Base-by-base conservation (phyloP, 176 grass and related monocot genomes). In the Ensete glaucum region DNA sequence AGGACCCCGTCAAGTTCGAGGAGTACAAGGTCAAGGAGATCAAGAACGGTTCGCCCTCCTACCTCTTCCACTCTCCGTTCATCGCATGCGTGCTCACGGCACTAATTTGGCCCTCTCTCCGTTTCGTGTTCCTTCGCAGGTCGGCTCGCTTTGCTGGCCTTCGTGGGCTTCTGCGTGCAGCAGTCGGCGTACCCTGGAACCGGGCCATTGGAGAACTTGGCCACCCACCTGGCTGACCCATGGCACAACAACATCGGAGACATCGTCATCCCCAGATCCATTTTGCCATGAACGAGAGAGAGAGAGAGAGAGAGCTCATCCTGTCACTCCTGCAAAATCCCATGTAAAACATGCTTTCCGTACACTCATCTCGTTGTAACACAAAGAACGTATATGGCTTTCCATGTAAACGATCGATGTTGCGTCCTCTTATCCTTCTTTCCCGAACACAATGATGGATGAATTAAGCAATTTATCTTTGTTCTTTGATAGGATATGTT, bases 191-290 rank as follows among this genome's bases (percentile, higher is more conserved):
- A 89, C 81, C 96, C 96, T 0, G 96, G 91, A 67, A 99, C 96
- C 6, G 96, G 96, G 0, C 96, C 96, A 0, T 74, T 99, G 73
- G 96, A 99, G 96, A 99, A 99, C 81, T 81, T 99, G 53, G 96
- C 91, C 2, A 71, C 69, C 22, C 96, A 99, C 73, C 88, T 99
- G 52, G 82, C 96, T 0, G 96, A 99, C 78, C 96, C 96, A n/a
- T 99, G 96, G 96, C 96, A 99, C 86, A 91, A 89, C 85, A 99
- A 89, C 91, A 99, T 99, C 62, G 96, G 96, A 21, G 85, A 99
- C 79, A 21, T 99, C 62, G 12, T 99, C 73, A 95, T 99, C 86
- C 96, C 96, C 14, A 91, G 91, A 84, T 27, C 88, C 16, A 62
- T 99, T 76, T 74, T 48, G 52, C 85, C 85, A 83, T 92, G 82